Evolutionary conservation across 2,329 filamentous ascomycete genomes (phyloP).

Genomic region (Chrysoporthe deuterocubensis): DNA sequence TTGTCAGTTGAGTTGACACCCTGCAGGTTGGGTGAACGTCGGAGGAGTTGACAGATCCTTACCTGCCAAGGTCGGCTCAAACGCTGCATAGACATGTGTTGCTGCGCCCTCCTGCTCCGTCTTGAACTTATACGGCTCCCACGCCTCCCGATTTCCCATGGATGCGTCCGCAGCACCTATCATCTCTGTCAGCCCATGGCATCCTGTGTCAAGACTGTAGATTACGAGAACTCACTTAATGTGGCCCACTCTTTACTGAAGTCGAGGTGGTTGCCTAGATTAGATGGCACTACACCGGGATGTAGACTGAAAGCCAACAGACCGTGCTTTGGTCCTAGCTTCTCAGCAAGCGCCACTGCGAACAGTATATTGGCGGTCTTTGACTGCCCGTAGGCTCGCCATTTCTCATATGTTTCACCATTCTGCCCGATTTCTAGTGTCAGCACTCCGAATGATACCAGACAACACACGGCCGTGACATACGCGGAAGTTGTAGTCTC

Average conservation of each 20-base stretch:
- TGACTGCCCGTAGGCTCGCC: conserved; percentile 36
- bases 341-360: conserved; percentile 30
- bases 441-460: neutral
- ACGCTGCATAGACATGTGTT: conserved; percentile 16
- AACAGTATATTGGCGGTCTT: conserved; percentile 39
- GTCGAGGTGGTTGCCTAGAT: conserved; percentile 10
- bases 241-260: neutral
- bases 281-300: conserved; percentile 12
- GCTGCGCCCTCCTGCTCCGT: conserved; percentile 14
- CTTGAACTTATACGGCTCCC: neutral
- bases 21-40: too few relatives aligned
- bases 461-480: neutral
- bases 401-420: conserved; percentile 21
- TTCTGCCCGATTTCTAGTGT: neutral
- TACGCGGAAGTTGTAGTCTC: conserved; percentile 33
- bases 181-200: neutral
- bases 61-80: conserved; percentile 5
- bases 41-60: neutral
- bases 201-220: neutral
- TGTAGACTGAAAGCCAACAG: conserved; percentile 8
- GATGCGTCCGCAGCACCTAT: neutral
- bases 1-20: neutral
- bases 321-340: conserved; percentile 25
- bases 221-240: neutral
- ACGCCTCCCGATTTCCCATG: conserved; percentile 21